phyloP scores from a whole-genome alignment of 2,329 filamentous ascomycete genomes.

The Phialophora macrospora region DNA sequence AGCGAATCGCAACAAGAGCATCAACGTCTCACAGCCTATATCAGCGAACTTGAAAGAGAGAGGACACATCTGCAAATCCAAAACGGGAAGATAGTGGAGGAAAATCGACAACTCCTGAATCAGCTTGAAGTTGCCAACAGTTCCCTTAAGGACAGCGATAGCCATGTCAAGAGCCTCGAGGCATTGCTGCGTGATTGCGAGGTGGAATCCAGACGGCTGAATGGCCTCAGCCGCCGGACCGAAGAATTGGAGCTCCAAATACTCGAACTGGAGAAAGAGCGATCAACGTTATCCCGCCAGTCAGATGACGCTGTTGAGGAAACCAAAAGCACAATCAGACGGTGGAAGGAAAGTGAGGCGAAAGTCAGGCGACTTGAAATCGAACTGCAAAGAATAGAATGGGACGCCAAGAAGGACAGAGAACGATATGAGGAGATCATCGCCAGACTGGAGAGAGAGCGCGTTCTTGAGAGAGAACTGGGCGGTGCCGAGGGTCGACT shows the following conservation, averaged over 20 bases:
- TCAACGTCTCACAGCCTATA: slow-evolving; percentile 66
- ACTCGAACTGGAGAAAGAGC: slow-evolving; percentile 77
- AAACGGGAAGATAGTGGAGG: slow-evolving; percentile 78
- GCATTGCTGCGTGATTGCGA: slow-evolving; percentile 77
- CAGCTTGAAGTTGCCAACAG: slow-evolving; percentile 84
- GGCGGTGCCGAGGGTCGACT: slow-evolving; percentile 77
- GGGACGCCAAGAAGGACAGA: slow-evolving; percentile 77
- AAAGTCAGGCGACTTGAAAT: slow-evolving; percentile 79
- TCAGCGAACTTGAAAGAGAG: slow-evolving; percentile 74
- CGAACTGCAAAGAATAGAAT: slow-evolving; percentile 86
- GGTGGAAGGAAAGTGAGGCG: slow-evolving; percentile 85
- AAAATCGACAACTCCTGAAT: slow-evolving; percentile 79
- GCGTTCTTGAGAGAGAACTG: slow-evolving; percentile 80
- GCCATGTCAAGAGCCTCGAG: slow-evolving; percentile 76
- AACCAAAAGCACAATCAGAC: slow-evolving; percentile 75
- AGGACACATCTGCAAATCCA: slow-evolving; percentile 75
- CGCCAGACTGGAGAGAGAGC: slow-evolving; percentile 79
- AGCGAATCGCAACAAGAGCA: slow-evolving; percentile 88
- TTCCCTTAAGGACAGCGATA: slow-evolving; percentile 78
- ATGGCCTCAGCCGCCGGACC: slow-evolving; percentile 73
- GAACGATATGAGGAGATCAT: slow-evolving; percentile 82
- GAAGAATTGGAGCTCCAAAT: slow-evolving; percentile 81
- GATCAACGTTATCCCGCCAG: slow-evolving; percentile 71
- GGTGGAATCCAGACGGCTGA: slow-evolving; percentile 74
- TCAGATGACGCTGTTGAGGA: slow-evolving; percentile 72